Percentiles rank a stretch among this genome's conserved stretches.
Evolutionary conservation across 139 green algal species (phyloP).

Genomic region (Limnomonas spitsbergensis): DNA sequence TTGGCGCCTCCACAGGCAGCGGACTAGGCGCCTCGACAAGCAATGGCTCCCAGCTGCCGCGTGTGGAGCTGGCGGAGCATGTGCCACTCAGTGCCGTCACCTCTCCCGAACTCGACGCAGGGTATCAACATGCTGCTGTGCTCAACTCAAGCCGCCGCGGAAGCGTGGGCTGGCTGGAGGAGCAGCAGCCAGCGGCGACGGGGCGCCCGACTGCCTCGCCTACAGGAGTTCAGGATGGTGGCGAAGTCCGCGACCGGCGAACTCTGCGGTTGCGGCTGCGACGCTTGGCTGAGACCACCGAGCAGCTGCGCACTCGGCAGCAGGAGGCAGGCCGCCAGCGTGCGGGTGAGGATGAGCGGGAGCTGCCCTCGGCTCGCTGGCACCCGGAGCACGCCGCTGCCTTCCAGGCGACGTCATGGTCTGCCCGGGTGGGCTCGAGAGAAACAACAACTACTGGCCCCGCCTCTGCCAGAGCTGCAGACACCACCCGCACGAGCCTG

Average conservation of each 20-base stretch:
- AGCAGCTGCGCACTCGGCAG: neutral
- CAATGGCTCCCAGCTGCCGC: neutral
- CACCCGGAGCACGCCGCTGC: neutral
- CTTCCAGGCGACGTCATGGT: neutral
- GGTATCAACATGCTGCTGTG: neutral
- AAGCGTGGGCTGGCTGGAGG: neutral
- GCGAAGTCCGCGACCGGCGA: neutral
- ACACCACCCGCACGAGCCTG: no score
- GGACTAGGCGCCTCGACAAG: no score
- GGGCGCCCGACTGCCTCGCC: no score
- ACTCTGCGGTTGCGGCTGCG: neutral
- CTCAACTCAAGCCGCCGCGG: neutral
- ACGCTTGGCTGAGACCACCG: neutral
- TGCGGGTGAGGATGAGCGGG: neutral
- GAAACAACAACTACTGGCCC: neutral
- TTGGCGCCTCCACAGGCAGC: no score
- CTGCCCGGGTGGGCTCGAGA: neutral
- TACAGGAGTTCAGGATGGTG: constrained; percentile 1
- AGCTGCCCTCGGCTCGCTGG: neutral
- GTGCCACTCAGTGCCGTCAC: neutral
- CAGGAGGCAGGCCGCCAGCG: neutral
- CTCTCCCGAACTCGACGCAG: neutral
- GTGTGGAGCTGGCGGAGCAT: neutral
- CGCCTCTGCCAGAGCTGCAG: no score
- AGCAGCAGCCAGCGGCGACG: no score